Conservation (phyloP, 2,329 filamentous ascomycete genomes). For the Neonectria ditissima region DNA sequence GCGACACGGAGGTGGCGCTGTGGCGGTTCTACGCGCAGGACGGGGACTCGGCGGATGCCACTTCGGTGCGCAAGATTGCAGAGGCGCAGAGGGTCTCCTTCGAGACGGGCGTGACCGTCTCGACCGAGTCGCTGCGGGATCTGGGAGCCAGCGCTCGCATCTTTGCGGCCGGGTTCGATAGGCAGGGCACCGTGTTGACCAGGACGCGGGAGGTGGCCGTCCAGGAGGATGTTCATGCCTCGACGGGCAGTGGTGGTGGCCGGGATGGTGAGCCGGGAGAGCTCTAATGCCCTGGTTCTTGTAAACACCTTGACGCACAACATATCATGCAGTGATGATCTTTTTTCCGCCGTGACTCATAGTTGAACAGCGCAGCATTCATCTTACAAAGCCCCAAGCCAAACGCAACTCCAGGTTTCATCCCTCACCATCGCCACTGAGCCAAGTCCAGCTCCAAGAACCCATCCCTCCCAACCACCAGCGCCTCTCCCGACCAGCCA, state of each 20-base stretch:
- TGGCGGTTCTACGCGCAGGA: slow-evolving; percentile 31
- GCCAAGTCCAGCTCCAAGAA: slow-evolving; percentile 10
- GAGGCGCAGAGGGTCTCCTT: slow-evolving; percentile 22
- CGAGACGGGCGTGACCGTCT: slow-evolving; percentile 24
- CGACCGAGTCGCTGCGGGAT: neutral
- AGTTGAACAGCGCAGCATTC: neutral
- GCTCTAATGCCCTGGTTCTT: slow-evolving; percentile 15
- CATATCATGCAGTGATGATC: slow-evolving; percentile 21
- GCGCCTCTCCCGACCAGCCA: slow-evolving; percentile 21
- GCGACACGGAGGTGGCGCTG: slow-evolving; percentile 26
- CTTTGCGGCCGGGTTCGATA: slow-evolving; percentile 26
- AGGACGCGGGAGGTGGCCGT: slow-evolving; percentile 13
- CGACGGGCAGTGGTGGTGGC: neutral
- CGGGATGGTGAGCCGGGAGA: slow-evolving; percentile 13
- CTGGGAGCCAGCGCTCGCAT: slow-evolving; percentile 9
- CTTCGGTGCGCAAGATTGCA: slow-evolving; percentile 16
- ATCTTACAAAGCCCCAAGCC: neutral
- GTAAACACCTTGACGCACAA: slow-evolving; percentile 15
- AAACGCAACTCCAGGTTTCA: slow-evolving; percentile 3
- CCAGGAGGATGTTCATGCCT: slow-evolving; percentile 12
- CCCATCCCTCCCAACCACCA: slow-evolving; percentile 2
- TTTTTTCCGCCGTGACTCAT: slow-evolving; percentile 10
- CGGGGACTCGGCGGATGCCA: slow-evolving; percentile 12
- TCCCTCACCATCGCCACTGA: neutral
- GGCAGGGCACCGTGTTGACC: slow-evolving; percentile 20